phyloP scores from a whole-genome alignment of 768 basidiomycete species.

The Crepidotus variabilis region DNA sequence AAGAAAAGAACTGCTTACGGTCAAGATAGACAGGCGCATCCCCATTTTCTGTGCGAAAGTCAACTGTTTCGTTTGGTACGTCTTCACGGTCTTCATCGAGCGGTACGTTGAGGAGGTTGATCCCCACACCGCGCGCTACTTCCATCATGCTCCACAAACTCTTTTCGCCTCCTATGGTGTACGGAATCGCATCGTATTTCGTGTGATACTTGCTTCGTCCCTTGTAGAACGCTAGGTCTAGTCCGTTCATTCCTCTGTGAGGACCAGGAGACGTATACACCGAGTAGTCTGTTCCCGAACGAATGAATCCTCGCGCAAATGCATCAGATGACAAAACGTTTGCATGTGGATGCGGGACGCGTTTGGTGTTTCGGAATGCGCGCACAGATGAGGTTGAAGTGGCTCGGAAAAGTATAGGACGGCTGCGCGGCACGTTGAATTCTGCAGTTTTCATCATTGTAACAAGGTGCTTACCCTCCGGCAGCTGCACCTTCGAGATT shows the following conservation, averaged over 20 bases:
- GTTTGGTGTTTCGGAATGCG: slow-evolving; percentile 37
- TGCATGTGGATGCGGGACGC: slow-evolving; percentile 66
- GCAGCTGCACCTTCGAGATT: slow-evolving; percentile 82
- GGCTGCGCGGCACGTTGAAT: slow-evolving; percentile 35
- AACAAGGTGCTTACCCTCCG: slow-evolving; percentile 54
- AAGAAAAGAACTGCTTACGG: slow-evolving; percentile 37
- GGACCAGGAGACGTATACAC: slow-evolving; percentile 47
- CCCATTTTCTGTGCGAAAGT: slow-evolving; percentile 13
- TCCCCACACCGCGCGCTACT: slow-evolving; percentile 49
- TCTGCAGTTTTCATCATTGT: neutral
- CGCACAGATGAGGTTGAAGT: slow-evolving; percentile 56
- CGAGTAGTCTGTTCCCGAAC: slow-evolving; percentile 70
- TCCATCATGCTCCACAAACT: slow-evolving; percentile 81
- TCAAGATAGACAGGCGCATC: slow-evolving; percentile 67
- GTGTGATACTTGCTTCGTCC: slow-evolving; percentile 78
- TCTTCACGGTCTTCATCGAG: slow-evolving; percentile 4
- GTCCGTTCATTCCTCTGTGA: slow-evolving; percentile 51
- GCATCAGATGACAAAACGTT: slow-evolving; percentile 68
- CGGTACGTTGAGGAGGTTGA: slow-evolving; percentile 36
- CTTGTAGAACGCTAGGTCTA: slow-evolving; percentile 79
- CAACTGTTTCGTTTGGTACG: neutral
- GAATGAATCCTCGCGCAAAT: slow-evolving; percentile 60
- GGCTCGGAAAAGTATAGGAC: slow-evolving; percentile 72
- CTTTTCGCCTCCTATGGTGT: slow-evolving; percentile 47
- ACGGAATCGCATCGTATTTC: slow-evolving; percentile 61